Evolutionary conservation across 257 asterid species (phyloP).

Genomic region (Gentiana straminea): DNA sequence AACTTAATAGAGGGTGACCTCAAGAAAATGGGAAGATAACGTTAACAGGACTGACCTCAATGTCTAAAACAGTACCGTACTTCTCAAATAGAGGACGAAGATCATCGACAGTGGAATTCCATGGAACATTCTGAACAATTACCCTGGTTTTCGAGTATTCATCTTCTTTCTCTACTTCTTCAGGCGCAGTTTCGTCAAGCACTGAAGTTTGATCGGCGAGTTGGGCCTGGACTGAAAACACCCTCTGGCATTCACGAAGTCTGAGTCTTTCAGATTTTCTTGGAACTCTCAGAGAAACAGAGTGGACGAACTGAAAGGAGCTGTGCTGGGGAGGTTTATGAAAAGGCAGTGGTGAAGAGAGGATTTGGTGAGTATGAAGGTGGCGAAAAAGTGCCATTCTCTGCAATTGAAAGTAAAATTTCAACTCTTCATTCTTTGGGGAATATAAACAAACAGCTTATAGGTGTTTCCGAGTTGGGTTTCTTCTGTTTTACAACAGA

Average conservation of each 20-base stretch:
- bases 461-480: too few species aligned
- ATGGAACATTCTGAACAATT: constrained; percentile 78
- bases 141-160: constrained; percentile 40
- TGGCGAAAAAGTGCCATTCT: constrained; percentile 25
- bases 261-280: constrained; percentile 20
- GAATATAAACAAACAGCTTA: too few species aligned
- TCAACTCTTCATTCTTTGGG: too few species aligned
- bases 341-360: constrained; percentile 6
- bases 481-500: not conserved
- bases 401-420: too few species aligned
- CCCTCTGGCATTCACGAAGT: constrained; percentile 20
- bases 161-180: constrained; percentile 17
- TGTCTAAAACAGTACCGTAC: constrained; percentile 56
- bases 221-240: constrained; percentile 21
- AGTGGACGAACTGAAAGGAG: not conserved
- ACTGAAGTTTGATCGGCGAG: constrained; percentile 14
- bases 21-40: not conserved
- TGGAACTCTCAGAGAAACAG: constrained; percentile 16
- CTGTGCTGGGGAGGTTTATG: constrained; percentile 7
- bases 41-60: constrained; percentile 42
- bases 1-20: too few species aligned
- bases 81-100: constrained; percentile 63
- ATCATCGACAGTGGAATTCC: constrained; percentile 57
- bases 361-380: constrained; percentile 15
- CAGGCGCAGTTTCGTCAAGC: constrained; percentile 4